Evolutionary conservation across 2,329 filamentous ascomycete genomes (phyloP).

Genomic region (Arthroderma sp.): DNA sequence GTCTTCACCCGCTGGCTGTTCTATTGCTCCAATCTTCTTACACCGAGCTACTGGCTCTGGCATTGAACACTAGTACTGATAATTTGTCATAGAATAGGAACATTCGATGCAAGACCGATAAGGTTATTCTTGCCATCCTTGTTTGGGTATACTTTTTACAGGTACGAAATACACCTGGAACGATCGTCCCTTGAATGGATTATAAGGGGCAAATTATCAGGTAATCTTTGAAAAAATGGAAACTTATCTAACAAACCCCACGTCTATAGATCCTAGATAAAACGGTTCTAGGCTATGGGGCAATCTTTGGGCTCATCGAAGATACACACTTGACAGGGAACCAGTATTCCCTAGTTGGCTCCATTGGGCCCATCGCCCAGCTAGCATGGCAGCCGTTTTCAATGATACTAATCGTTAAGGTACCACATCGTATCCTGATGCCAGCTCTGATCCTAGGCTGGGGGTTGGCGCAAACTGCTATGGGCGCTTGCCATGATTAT

Average conservation of each 20-base stretch:
- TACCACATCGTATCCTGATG: slow-evolving; percentile 50
- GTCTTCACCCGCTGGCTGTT: background rate
- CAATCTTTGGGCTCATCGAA: slow-evolving; percentile 43
- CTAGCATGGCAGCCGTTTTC: slow-evolving; percentile 51
- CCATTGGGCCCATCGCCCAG: slow-evolving; percentile 48
- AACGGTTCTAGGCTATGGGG: slow-evolving; percentile 45
- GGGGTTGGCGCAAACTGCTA: slow-evolving; percentile 38
- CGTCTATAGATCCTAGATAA: slow-evolving; percentile 42
- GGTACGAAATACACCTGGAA: slow-evolving; percentile 7
- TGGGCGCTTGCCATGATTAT: slow-evolving; percentile 39
- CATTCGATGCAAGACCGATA: slow-evolving; percentile 51
- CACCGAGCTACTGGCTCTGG: background rate
- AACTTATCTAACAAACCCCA: background rate
- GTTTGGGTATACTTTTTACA: slow-evolving; percentile 39
- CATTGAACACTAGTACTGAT: background rate
- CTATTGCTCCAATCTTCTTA: background rate
- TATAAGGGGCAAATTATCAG: too few relatives aligned
- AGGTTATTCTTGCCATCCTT: slow-evolving; percentile 41
- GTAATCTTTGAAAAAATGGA: too few relatives aligned
- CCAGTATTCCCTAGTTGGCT: slow-evolving; percentile 47
- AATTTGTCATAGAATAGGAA: slow-evolving; percentile 35
- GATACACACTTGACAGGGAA: slow-evolving; percentile 42
- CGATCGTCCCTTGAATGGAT: too few relatives aligned
- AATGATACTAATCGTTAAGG: slow-evolving; percentile 48
- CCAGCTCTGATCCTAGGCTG: slow-evolving; percentile 38